Evolutionary conservation across 176 grass and related monocot species (phyloP), one percentile per base, ranked within the genome.

Genomic region (Oryza meyeriana): DNA sequence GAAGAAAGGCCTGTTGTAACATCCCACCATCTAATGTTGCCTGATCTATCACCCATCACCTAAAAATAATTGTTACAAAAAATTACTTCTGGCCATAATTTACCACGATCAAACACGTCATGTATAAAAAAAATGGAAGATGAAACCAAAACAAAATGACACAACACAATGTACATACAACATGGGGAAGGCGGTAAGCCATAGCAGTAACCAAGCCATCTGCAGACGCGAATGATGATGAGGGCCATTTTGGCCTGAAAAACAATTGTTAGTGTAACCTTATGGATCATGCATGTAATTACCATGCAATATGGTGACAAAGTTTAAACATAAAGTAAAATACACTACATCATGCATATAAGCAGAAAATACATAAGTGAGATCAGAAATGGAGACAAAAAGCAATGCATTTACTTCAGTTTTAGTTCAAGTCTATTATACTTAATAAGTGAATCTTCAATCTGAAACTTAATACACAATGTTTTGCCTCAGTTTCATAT

Each of bases 11-110:
- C 95, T 55, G 92, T 86, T 75, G 90, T 98, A 66, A 98, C 95
- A 88, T 98, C 95, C 95, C 95, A 98, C 95, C 95, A 98, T 79
- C 92, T 89, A 91, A 98, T 98, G 57, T 98, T 98, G 57, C 95
- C 95, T 72, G 86, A 91, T 86, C 88, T 92, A 86, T 98, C 95
- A 58, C 95, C 95, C 95, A 93, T 95, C 80, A 98, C 95, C 95
- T 98, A 83, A 86, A 72, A 14, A 47, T 71, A 74, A 81, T 84
- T 47, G 66, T 88, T 52, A 45, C 80, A 83, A 79, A 67, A 28
- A 80, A 72, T 74, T 66, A 29, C 57, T 69, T 88, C 30, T 80
- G 67, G 85, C 76, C 67, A 90, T 36, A 75, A 74, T 62, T 6
- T 69, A 68, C 64, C 34, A 76, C 64, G 66, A 76, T 76, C 83